Percentiles rank a stretch among this genome's conserved stretches.
Evolutionary conservation across 164 flowering plant species (phyloP).

Genomic region (Sedum album): DNA sequence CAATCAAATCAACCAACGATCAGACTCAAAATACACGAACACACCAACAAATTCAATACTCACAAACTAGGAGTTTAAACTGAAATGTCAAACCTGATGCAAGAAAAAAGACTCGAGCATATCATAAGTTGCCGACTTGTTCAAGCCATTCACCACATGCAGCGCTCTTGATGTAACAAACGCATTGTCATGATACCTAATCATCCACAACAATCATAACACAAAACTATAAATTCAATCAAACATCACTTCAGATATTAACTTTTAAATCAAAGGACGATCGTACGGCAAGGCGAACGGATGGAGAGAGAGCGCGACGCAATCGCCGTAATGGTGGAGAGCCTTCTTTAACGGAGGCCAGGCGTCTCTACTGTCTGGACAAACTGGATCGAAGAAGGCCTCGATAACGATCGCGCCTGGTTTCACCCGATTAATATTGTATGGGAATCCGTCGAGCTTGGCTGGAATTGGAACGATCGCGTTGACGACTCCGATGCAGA

Average conservation of each 20-base stretch:
- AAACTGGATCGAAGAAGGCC: slow-evolving; percentile 79
- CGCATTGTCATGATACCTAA: slow-evolving; percentile 85
- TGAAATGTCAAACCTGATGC: slow-evolving; percentile 46
- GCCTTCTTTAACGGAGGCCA: slow-evolving; percentile 72
- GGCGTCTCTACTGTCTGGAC: slow-evolving; percentile 78
- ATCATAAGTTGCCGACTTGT: slow-evolving; percentile 50
- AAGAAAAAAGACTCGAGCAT: slow-evolving; percentile 64
- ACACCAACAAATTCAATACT: background rate
- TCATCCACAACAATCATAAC: background rate
- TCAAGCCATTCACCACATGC: slow-evolving; percentile 58
- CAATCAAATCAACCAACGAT: slow-evolving; percentile 1
- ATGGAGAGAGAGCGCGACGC: slow-evolving; percentile 48
- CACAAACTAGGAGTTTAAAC: no score
- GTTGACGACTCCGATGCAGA: background rate
- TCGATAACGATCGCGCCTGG: slow-evolving; percentile 44
- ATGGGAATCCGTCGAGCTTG: slow-evolving; percentile 66
- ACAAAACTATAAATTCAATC: no score
- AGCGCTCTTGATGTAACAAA: slow-evolving; percentile 64
- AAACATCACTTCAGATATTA: no score
- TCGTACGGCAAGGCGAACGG: slow-evolving; percentile 78
- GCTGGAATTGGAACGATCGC: slow-evolving; percentile 38
- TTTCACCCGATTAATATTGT: slow-evolving; percentile 16
- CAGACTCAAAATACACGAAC: background rate
- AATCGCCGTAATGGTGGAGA: slow-evolving; percentile 39
- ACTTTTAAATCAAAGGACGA: background rate